Evolutionary conservation across 1,139 yeast genomes (phyloP).

Genomic region (Candida mesenterica): DNA sequence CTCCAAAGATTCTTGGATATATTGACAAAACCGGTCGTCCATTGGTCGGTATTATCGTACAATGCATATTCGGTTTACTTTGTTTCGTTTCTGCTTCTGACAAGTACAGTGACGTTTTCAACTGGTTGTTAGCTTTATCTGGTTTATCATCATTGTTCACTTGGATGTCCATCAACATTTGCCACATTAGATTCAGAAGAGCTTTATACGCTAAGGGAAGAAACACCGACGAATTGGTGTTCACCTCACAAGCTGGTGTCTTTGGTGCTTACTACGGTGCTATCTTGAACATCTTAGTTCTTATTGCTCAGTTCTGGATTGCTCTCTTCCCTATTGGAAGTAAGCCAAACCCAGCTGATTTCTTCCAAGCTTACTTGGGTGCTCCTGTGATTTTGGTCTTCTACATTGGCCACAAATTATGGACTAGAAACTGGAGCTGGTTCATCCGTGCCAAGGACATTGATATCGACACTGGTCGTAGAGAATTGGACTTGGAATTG

Average conservation of each 20-base stretch:
- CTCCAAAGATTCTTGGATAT: conserved; percentile 71
- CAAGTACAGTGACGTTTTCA: conserved; percentile 30
- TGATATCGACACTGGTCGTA: conserved; percentile 55
- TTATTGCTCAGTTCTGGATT: conserved; percentile 43
- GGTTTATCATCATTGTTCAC: conserved; percentile 39
- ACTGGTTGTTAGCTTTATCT: conserved; percentile 37
- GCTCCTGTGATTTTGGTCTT: conserved; percentile 49
- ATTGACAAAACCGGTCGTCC: conserved; percentile 79
- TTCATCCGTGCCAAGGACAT: conserved; percentile 43
- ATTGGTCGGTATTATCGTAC: conserved; percentile 57
- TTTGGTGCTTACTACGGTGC: conserved; percentile 33
- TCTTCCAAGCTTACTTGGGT: conserved; percentile 56
- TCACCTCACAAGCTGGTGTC: conserved; percentile 33
- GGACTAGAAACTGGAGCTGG: conserved; percentile 43
- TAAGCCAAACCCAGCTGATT: conserved; percentile 33
- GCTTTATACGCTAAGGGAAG: conserved; percentile 35
- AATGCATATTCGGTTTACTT: conserved; percentile 43
- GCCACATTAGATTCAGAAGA: conserved; percentile 36
- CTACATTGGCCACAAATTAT: conserved; percentile 52
- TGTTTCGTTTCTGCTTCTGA: conserved; percentile 40
- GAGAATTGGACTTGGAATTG: conserved; percentile 53
- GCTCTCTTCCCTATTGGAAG: conserved; percentile 41
- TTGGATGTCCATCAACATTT: conserved; percentile 38
- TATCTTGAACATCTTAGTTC: conserved; percentile 27
- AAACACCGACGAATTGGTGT: conserved; percentile 30